Conservation (phyloP, 163 green algal genomes). For the Botryococcus braunii region DNA sequence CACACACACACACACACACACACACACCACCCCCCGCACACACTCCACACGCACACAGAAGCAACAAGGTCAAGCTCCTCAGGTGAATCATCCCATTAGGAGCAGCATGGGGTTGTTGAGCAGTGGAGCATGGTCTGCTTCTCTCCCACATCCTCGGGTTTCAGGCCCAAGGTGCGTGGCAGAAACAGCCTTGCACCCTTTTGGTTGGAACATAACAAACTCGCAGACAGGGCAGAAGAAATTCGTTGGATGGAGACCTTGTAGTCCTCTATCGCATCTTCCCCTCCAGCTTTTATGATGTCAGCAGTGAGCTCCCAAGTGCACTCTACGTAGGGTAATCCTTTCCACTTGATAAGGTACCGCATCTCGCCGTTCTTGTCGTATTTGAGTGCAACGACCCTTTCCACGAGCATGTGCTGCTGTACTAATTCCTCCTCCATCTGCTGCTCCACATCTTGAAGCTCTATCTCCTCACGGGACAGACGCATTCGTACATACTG, state of each 20-base stretch:
- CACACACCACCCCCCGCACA: too few species aligned
- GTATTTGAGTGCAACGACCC: constrained; percentile 30
- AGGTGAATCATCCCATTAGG: too few species aligned
- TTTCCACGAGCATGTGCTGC: constrained; percentile 64
- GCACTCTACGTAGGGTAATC: constrained; percentile 72
- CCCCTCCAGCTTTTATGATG: constrained; percentile 31
- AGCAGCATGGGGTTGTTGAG: too few species aligned
- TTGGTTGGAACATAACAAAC: too few species aligned
- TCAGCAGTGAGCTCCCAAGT: constrained; percentile 67
- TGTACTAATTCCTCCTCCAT: constrained; percentile 88
- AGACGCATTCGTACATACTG: constrained; percentile 16
- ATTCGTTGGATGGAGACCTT: constrained; percentile 13
- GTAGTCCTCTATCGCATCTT: constrained; percentile 25
- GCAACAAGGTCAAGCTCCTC: too few species aligned
- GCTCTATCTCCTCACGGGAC: constrained; percentile 72
- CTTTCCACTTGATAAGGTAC: constrained; percentile 57
- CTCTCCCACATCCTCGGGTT: too few species aligned
- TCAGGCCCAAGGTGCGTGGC: too few species aligned
- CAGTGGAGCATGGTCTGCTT: too few species aligned
- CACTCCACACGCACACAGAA: too few species aligned
- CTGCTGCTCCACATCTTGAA: constrained; percentile 70
- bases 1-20: too few species aligned
- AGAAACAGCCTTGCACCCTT: too few species aligned
- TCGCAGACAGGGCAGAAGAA: too few species aligned
- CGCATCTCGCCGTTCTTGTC: constrained; percentile 7